Conservation (phyloP, 1,139 yeast species). For the Taphrina flavorubra region DNA sequence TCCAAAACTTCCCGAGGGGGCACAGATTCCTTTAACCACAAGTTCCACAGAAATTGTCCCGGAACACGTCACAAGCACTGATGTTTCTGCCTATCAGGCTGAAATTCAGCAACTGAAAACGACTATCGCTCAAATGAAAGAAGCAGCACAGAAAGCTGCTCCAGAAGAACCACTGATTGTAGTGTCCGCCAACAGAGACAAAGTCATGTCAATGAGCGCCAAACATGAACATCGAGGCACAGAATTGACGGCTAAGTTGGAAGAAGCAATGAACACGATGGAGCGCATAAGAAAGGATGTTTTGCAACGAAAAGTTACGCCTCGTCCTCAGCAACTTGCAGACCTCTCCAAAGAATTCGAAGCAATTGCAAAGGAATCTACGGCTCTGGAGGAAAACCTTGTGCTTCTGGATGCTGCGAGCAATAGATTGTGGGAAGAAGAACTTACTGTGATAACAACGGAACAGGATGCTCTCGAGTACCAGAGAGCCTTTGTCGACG, state of each 20-base stretch:
- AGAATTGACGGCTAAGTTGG: constrained; percentile 73
- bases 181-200: constrained; percentile 21
- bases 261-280: constrained; percentile 88
- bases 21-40: neutral
- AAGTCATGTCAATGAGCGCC: constrained; percentile 29
- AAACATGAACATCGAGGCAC: constrained; percentile 34
- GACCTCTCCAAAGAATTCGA: constrained; percentile 68
- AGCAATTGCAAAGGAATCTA: constrained; percentile 62
- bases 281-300: constrained; percentile 91
- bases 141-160: too few relatives aligned
- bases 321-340: constrained; percentile 73
- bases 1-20: neutral
- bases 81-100: neutral
- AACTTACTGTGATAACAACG: constrained; percentile 85
- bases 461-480: constrained; percentile 90
- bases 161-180: neutral
- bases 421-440: constrained; percentile 92
- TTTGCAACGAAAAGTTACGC: constrained; percentile 87
- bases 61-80: neutral
- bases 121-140: constrained; percentile 45
- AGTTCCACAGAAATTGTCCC: neutral
- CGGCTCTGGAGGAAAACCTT: constrained; percentile 66
- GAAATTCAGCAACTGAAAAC: constrained; percentile 52
- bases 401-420: constrained; percentile 76
- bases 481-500: constrained; percentile 83